Conservation (phyloP, 2,329 filamentous ascomycete genomes). For the Amesomyces nigricolor region DNA sequence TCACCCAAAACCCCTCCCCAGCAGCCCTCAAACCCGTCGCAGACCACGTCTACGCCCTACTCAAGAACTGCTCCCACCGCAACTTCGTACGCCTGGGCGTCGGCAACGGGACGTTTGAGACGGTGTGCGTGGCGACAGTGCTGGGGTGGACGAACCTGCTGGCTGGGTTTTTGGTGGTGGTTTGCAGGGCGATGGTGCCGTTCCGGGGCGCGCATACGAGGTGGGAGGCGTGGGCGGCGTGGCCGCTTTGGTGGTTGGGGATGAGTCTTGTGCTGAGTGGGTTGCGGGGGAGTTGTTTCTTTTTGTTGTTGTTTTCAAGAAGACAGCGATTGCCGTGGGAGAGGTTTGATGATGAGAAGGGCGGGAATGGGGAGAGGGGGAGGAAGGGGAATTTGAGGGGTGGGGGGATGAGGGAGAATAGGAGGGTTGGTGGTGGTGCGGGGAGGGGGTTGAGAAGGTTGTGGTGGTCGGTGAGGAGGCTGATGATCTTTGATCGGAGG, state of each 20-base stretch:
- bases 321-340: conserved; percentile 45
- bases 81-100: conserved; percentile 50
- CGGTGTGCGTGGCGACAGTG: conserved; percentile 41
- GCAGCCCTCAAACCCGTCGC: conserved; percentile 38
- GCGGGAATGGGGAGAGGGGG: neutral
- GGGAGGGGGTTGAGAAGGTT: conserved; percentile 17
- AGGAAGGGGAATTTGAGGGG: neutral
- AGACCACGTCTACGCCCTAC: conserved; percentile 42
- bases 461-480: conserved; percentile 30
- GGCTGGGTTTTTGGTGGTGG: conserved; percentile 36
- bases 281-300: conserved; percentile 43
- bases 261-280: conserved; percentile 40
- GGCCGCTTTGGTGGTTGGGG: conserved; percentile 43
- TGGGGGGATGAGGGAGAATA: conserved; percentile 10
- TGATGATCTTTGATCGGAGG: conserved; percentile 46
- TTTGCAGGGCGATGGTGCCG: conserved; percentile 38
- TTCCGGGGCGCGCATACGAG: conserved; percentile 36
- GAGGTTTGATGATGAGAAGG: conserved; percentile 37
- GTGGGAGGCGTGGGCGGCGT: conserved; percentile 38
- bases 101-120: conserved; percentile 47
- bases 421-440: conserved; percentile 2
- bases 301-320: conserved; percentile 41
- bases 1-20: conserved; percentile 34
- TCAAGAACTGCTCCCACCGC: conserved; percentile 44
- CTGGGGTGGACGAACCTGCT: conserved; percentile 39